Evolutionary conservation across 208 protist species (phyloP).

Genomic region (Trichomonas vaginalis): DNA sequence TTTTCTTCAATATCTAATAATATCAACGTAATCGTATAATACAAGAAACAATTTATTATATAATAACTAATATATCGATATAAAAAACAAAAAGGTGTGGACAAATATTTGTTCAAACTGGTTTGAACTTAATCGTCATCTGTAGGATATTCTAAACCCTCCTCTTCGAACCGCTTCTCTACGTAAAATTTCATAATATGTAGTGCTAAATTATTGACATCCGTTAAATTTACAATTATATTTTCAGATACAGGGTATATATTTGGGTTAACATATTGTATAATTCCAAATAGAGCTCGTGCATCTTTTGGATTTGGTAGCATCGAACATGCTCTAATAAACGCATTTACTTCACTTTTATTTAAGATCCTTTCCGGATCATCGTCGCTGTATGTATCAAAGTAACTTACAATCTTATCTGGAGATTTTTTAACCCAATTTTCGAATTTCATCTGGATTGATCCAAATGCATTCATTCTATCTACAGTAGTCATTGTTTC

Average conservation of each 20-base stretch:
- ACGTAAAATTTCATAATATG: not conserved
- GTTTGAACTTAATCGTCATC: too few relatives aligned
- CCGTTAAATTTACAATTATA: not conserved
- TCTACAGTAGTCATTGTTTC: not conserved
- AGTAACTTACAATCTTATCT: not conserved
- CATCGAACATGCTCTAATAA: not conserved
- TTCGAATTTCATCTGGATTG: not conserved
- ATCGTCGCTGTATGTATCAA: not conserved
- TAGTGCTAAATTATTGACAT: not conserved
- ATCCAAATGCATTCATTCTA: not conserved
- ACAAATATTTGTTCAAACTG: too few relatives aligned
- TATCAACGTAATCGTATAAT: too few relatives aligned
- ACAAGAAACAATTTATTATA: too few relatives aligned
- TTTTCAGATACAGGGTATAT: not conserved
- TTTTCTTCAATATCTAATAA: too few relatives aligned
- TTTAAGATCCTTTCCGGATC: not conserved
- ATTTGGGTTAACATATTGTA: not conserved
- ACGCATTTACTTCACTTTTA: not conserved
- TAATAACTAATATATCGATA: too few relatives aligned
- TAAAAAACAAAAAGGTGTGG: too few relatives aligned
- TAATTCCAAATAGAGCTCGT: not conserved
- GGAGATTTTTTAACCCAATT: not conserved
- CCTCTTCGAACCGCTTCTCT: not conserved
- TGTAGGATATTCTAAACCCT: not conserved
- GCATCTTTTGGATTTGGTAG: not conserved